phyloP scores from a whole-genome alignment of 2,329 filamentous ascomycete species.

The Calycina herbarum region DNA sequence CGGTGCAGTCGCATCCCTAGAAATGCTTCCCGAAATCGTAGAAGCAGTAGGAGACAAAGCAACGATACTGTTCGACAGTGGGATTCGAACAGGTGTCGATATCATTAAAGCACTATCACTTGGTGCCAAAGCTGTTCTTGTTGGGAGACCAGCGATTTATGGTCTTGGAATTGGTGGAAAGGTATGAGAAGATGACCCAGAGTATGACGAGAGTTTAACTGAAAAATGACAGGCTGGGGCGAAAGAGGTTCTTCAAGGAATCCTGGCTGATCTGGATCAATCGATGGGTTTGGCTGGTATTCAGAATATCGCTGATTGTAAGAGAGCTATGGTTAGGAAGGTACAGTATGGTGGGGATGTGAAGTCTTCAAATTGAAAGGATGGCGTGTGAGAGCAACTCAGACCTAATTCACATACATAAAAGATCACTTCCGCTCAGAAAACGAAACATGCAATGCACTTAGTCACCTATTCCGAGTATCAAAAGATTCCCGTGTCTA shows the following conservation, averaged over 20 bases:
- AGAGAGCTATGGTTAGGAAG: background rate
- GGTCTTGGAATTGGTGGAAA: slow-evolving; percentile 56
- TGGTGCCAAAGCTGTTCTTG: slow-evolving; percentile 56
- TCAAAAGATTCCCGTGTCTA: too few relatives aligned
- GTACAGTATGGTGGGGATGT: slow-evolving; percentile 10
- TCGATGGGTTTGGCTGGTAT: slow-evolving; percentile 57
- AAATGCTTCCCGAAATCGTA: slow-evolving; percentile 60
- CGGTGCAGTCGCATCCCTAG: slow-evolving; percentile 53
- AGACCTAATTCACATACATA: background rate
- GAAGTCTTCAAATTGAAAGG: slow-evolving; percentile 29
- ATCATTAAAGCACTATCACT: slow-evolving; percentile 57
- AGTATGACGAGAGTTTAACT: background rate
- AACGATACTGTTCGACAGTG: slow-evolving; percentile 62
- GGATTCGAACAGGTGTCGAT: slow-evolving; percentile 55
- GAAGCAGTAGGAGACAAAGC: slow-evolving; percentile 60
- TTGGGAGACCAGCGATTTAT: slow-evolving; percentile 59
- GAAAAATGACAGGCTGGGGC: slow-evolving; percentile 44
- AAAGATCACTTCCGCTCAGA: too few relatives aligned
- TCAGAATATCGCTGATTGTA: background rate
- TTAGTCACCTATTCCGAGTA: too few relatives aligned
- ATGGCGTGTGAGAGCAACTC: background rate
- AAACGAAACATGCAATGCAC: too few relatives aligned
- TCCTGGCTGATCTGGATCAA: slow-evolving; percentile 55
- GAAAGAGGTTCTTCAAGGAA: slow-evolving; percentile 49
- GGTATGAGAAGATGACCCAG: slow-evolving; percentile 19